These are phyloP conservation scores for Athelia sp. DNA, from an alignment of 1,284 basidiomycete species.

Conservation along the genomic window DNA sequence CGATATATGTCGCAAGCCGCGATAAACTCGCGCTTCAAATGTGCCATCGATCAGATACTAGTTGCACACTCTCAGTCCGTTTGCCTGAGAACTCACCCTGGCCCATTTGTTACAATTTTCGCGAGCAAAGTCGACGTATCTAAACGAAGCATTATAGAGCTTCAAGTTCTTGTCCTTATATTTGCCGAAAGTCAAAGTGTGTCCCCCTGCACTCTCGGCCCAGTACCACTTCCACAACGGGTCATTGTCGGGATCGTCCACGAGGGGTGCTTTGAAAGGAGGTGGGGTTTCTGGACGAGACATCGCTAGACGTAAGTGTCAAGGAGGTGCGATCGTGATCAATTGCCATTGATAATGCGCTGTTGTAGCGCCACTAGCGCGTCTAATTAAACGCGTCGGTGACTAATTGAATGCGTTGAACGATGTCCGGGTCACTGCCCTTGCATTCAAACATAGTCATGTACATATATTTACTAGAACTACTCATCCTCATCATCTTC, in stretches of 20 bases:
- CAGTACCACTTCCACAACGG: not conserved
- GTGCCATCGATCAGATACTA: not conserved
- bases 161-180: not conserved
- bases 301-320: too few species aligned
- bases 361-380: too few species aligned
- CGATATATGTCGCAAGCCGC: slow-evolving; percentile 10
- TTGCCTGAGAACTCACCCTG: not conserved
- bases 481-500: slow-evolving; percentile 28
- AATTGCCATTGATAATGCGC: too few species aligned
- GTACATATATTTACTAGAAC: too few species aligned
- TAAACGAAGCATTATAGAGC: not conserved
- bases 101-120: not conserved
- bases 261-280: not conserved
- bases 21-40: not conserved
- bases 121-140: not conserved
- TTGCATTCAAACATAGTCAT: too few species aligned
- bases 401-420: too few species aligned
- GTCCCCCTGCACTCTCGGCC: not conserved
- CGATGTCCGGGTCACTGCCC: too few species aligned
- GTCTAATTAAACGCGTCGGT: too few species aligned
- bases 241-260: too few species aligned
- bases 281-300: too few species aligned
- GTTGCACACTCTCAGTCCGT: too few species aligned
- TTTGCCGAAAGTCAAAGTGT: not conserved
- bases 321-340: too few species aligned